A percentile compares a stretch with the other conserved stretches of the same genome.
Conservation (phyloP, 306 rosid species). For the Aeschynomene evenia region DNA sequence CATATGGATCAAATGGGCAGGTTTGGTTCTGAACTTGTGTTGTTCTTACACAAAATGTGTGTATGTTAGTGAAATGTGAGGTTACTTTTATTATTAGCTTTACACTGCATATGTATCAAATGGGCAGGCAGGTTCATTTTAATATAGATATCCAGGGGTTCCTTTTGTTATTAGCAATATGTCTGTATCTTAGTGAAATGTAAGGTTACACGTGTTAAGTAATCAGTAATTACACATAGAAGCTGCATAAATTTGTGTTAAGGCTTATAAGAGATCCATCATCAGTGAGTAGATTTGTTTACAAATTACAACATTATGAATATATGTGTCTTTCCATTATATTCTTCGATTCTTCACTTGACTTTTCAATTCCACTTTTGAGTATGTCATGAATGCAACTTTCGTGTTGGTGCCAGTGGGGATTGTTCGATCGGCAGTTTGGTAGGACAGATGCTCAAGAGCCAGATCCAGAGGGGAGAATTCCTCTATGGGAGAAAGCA, state of each 20-base stretch:
- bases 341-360: not conserved
- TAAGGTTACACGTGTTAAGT: not conserved
- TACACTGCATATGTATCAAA: too few relatives aligned
- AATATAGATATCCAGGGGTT: not conserved
- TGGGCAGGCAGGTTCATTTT: too few relatives aligned
- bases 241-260: not conserved
- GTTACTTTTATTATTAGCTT: too few relatives aligned
- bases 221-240: not conserved
- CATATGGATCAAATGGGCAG: conserved; percentile 98
- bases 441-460: conserved; percentile 89
- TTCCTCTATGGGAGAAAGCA: conserved; percentile 84
- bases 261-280: not conserved
- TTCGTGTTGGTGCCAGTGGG: conserved; percentile 68
- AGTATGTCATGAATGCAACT: conserved; percentile 13
- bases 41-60: not conserved
- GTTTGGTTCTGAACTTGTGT: conserved; percentile 39
- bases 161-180: not conserved
- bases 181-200: not conserved
- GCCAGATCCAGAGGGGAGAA: conserved; percentile 92
- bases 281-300: not conserved
- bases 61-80: too few relatives aligned
- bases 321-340: not conserved
- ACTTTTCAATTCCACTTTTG: not conserved
- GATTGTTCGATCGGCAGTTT: conserved; percentile 72
- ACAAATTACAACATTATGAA: not conserved